Percentiles rank a stretch among this genome's conserved stretches.
Conservation (phyloP, 2,329 filamentous ascomycete species). For the Madurella fahalii region DNA sequence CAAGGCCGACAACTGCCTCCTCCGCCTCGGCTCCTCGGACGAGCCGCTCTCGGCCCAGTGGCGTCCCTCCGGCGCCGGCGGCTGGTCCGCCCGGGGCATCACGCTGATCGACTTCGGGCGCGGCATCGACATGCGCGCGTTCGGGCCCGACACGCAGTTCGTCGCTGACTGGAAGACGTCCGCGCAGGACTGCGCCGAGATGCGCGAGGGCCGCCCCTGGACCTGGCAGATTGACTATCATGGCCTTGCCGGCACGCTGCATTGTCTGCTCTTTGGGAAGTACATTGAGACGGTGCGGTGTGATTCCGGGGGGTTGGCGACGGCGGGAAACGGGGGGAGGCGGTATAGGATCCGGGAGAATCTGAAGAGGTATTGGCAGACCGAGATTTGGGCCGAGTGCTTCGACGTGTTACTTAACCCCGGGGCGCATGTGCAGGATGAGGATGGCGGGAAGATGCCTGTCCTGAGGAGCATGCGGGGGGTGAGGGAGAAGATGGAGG, state of each 20-base stretch:
- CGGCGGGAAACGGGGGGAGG: slow-evolving; percentile 45
- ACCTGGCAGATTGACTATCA: slow-evolving; percentile 98
- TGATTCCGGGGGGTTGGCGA: slow-evolving; percentile 53
- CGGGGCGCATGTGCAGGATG: slow-evolving; percentile 57
- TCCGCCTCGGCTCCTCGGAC: slow-evolving; percentile 61
- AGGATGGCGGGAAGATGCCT: slow-evolving; percentile 67
- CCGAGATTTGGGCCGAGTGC: slow-evolving; percentile 77
- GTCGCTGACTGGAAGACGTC: slow-evolving; percentile 93
- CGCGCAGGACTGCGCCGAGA: slow-evolving; percentile 87
- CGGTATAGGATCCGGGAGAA: slow-evolving; percentile 77
- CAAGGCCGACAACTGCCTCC: slow-evolving; percentile 91
- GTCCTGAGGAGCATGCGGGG: slow-evolving; percentile 64
- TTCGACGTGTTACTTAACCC: slow-evolving; percentile 89
- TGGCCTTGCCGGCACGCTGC: slow-evolving; percentile 81
- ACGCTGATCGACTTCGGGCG: slow-evolving; percentile 92
- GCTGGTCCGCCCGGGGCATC: slow-evolving; percentile 78
- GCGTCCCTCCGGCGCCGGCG: slow-evolving; percentile 65
- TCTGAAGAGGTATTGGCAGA: slow-evolving; percentile 95
- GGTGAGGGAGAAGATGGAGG: slow-evolving; percentile 76
- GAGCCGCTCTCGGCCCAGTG: slow-evolving; percentile 58
- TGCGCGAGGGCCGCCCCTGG: slow-evolving; percentile 91
- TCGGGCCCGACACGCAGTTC: slow-evolving; percentile 74
- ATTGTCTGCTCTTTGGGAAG: slow-evolving; percentile 86
- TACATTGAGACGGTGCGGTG: slow-evolving; percentile 78
- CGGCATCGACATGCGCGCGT: slow-evolving; percentile 87